Evolutionary conservation across 2,329 filamentous ascomycete genomes (phyloP).

Genomic region (Phialocephala sp.): DNA sequence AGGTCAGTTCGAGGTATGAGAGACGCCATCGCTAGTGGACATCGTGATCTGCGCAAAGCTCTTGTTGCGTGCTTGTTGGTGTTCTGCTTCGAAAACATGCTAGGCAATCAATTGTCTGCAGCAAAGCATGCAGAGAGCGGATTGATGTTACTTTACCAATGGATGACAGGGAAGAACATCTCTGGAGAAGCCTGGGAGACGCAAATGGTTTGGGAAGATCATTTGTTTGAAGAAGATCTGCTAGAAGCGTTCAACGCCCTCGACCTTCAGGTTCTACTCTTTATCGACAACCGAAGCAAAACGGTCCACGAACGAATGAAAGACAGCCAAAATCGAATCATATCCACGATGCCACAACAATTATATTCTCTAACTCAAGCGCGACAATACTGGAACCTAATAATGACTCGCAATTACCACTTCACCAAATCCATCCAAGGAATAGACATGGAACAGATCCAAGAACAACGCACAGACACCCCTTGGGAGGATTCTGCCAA

Average conservation of each 20-base stretch:
- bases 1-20: conserved; percentile 26
- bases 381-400: conserved; percentile 17
- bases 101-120: conserved; percentile 23
- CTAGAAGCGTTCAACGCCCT: conserved; percentile 22
- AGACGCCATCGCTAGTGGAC: conserved; percentile 22
- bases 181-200: conserved; percentile 8
- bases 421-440: conserved; percentile 21
- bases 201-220: conserved; percentile 6
- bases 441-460: conserved; percentile 10
- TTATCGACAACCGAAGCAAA: conserved; percentile 20
- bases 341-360: conserved; percentile 16
- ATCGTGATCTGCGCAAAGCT: conserved; percentile 26
- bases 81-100: conserved; percentile 28
- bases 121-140: conserved; percentile 27
- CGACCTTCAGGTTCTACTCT: conserved; percentile 24
- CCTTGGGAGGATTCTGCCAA: conserved; percentile 15
- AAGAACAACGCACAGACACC: conserved; percentile 10
- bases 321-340: conserved; percentile 4
- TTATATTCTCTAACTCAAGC: conserved; percentile 13
- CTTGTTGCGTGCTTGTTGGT: conserved; percentile 27
- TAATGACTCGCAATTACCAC: conserved; percentile 28
- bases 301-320: conserved; percentile 12
- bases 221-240: conserved; percentile 20
- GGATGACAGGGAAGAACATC: conserved; percentile 4
- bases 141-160: conserved; percentile 23